Percentiles rank a stretch among this genome's conserved stretches.
Conservation (phyloP, 352 stramenopile species). For the Pythium sukuiense region DNA sequence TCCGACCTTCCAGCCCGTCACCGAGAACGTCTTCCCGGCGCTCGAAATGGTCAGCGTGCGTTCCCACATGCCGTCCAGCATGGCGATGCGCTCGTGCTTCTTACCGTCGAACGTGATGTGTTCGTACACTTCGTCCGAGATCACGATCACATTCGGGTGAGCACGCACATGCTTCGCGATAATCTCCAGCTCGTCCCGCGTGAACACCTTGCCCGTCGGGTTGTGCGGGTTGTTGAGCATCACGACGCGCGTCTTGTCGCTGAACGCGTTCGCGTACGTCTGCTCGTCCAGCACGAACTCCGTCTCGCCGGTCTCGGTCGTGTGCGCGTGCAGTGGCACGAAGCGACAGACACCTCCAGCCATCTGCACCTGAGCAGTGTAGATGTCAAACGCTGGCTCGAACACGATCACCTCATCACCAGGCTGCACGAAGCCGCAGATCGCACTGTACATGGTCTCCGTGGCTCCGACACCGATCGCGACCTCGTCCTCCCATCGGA, state of each 20-base stretch:
- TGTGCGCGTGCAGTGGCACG: constrained; percentile 77
- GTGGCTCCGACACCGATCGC: constrained; percentile 93
- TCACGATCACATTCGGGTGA: constrained; percentile 90
- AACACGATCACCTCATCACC: constrained; percentile 97
- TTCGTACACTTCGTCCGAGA: constrained; percentile 99
- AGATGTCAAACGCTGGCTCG: constrained; percentile 98
- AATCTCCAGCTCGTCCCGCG: constrained; percentile 87
- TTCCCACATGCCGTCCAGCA: constrained; percentile 81
- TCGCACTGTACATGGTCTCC: constrained; percentile 93
- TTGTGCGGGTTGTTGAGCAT: constrained; percentile 99
- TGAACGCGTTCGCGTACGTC: constrained; percentile 86
- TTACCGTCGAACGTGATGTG: constrained; percentile 92
- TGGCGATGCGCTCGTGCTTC: constrained; percentile 68
- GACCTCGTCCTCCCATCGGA: constrained; percentile 92
- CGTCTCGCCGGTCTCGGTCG: constrained; percentile 36
- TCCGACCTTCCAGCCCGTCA: constrained; percentile 93
- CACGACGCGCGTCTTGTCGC: constrained; percentile 91
- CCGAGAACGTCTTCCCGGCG: constrained; percentile 91
- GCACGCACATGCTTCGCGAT: constrained; percentile 89
- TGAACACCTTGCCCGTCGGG: constrained; percentile 98
- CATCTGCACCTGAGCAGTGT: constrained; percentile 89
- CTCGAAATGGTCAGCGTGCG: constrained; percentile 90
- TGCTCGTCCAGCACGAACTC: constrained; percentile 86
- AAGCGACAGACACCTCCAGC: constrained; percentile 75
- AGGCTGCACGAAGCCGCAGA: constrained; percentile 91